phyloP scores from a whole-genome alignment of 2,329 filamentous ascomycete genomes.

The Trichophyton simii region DNA sequence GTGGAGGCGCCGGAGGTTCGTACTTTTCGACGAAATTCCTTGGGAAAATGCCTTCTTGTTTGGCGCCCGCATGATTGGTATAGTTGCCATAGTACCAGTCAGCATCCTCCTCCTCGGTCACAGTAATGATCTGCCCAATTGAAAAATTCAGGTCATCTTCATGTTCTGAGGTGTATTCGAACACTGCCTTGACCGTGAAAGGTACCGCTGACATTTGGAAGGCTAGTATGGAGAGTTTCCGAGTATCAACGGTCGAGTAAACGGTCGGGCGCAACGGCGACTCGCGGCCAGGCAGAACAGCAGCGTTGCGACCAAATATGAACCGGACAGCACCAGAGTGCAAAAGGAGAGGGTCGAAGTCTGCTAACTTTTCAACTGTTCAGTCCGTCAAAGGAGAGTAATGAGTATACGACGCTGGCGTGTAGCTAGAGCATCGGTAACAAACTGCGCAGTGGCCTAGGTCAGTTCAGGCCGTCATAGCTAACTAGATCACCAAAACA shows the following conservation, averaged over 20 bases:
- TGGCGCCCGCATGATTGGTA: slow-evolving; percentile 58
- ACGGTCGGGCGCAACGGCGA: slow-evolving; percentile 1
- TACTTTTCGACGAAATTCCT: slow-evolving; percentile 96
- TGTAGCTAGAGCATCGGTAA: neutral
- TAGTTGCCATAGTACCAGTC: slow-evolving; percentile 94
- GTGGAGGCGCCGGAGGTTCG: slow-evolving; percentile 78
- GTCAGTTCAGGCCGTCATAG: neutral
- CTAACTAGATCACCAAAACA: neutral
- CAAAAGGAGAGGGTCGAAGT: neutral
- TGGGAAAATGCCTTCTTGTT: slow-evolving; percentile 78
- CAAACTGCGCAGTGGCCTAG: neutral
- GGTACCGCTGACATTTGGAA: slow-evolving; percentile 54
- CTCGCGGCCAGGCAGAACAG: neutral
- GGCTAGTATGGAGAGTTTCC: neutral
- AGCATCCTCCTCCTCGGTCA: slow-evolving; percentile 80
- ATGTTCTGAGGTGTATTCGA: slow-evolving; percentile 83
- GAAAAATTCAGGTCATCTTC: slow-evolving; percentile 88
- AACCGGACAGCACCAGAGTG: neutral
- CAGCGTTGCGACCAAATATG: neutral
- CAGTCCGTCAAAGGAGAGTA: neutral
- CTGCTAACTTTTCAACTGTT: neutral
- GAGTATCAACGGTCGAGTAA: neutral
- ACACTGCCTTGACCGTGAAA: slow-evolving; percentile 93
- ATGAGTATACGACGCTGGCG: neutral
- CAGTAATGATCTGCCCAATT: slow-evolving; percentile 78